Evolutionary conservation across 202 grass and related monocot genomes (phyloP).

Genomic region (Panicum hallii): DNA sequence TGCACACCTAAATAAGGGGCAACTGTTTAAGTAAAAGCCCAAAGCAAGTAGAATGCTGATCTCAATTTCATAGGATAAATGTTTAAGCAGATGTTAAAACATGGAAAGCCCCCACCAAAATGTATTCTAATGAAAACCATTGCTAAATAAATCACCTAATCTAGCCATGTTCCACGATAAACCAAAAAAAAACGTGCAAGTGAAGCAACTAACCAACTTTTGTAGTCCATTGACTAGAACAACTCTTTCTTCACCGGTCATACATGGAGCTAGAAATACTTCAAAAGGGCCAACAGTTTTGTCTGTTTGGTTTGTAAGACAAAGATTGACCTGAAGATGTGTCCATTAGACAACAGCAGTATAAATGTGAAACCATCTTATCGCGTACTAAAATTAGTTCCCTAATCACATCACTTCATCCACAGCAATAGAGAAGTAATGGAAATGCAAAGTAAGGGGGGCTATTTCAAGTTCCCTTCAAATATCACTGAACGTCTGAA

Average conservation of each 20-base stretch:
- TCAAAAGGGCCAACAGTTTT: slow-evolving; percentile 98
- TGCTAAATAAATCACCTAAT: background rate
- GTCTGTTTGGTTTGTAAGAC: slow-evolving; percentile 82
- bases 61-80: slow-evolving; percentile 8
- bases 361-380: slow-evolving; percentile 2
- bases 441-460: slow-evolving; percentile 10
- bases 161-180: background rate
- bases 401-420: background rate
- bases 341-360: slow-evolving; percentile 28
- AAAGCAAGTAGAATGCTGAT: slow-evolving; percentile 16
- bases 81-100: slow-evolving; percentile 18
- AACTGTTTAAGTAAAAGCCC: background rate
- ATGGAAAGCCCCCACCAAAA: background rate
- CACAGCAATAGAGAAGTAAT: slow-evolving; percentile 21
- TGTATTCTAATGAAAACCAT: background rate
- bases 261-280: slow-evolving; percentile 72
- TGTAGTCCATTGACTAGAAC: slow-evolving; percentile 94
- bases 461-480: slow-evolving; percentile 23
- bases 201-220: slow-evolving; percentile 75
- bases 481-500: background rate
- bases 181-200: slow-evolving; percentile 15
- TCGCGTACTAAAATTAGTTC: slow-evolving; percentile 2
- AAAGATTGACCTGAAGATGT: slow-evolving; percentile 73
- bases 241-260: slow-evolving; percentile 66
- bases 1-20: background rate